A percentile compares a stretch with the other conserved stretches of the same genome.
Conservation (phyloP, 345 rosid genomes). For the Linum tenue region DNA sequence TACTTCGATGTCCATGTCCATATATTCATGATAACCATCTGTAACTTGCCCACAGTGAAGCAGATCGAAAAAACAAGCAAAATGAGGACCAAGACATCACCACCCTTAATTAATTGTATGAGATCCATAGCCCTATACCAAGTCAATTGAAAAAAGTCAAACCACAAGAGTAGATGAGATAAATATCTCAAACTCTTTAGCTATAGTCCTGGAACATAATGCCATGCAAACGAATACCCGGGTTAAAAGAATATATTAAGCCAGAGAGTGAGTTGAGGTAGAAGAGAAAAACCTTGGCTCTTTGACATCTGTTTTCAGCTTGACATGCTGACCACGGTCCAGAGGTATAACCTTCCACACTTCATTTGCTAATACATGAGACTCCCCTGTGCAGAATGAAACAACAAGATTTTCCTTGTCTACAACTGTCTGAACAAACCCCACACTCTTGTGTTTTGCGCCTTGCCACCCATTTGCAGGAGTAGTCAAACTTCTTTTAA, state of each 20-base stretch:
- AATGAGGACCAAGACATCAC: neutral
- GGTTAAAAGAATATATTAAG: no score
- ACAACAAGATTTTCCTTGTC: slow-evolving; percentile 67
- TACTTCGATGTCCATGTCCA: neutral
- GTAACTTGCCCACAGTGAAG: neutral
- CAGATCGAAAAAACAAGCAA: neutral
- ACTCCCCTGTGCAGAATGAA: slow-evolving; percentile 88
- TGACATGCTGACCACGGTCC: slow-evolving; percentile 93
- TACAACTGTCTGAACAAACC: slow-evolving; percentile 77
- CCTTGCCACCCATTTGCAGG: slow-evolving; percentile 93
- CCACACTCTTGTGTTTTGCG: slow-evolving; percentile 81
- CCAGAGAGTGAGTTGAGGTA: neutral
- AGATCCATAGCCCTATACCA: neutral
- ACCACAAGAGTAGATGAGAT: no score
- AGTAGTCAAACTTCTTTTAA: slow-evolving; percentile 57
- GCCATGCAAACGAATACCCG: no score
- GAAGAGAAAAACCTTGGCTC: slow-evolving; percentile 64
- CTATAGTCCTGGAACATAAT: no score
- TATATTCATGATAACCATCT: neutral
- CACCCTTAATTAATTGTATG: neutral
- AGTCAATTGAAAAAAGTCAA: neutral
- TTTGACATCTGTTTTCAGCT: slow-evolving; percentile 60
- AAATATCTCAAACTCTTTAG: no score
- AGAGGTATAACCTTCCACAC: slow-evolving; percentile 80
- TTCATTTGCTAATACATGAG: slow-evolving; percentile 74